Conservation (phyloP, 1,139 yeast genomes). For the Suhomyces choctaworum region DNA sequence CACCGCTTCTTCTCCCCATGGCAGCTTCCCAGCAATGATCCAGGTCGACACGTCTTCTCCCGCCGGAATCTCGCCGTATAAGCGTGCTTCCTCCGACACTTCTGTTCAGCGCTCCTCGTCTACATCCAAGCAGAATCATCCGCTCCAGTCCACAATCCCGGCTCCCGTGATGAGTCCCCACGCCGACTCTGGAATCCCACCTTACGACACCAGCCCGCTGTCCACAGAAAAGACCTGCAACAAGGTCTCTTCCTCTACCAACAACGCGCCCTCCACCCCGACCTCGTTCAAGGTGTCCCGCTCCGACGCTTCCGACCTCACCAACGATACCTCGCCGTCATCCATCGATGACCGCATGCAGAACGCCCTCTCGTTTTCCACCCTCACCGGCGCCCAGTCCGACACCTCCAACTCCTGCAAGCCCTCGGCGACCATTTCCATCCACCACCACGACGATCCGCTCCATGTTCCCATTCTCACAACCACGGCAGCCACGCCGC, state of each 20-base stretch:
- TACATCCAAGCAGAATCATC: constrained; percentile 6
- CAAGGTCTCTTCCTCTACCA: constrained; percentile 7
- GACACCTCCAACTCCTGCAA: neutral
- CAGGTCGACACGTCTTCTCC: constrained; percentile 7
- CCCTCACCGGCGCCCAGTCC: constrained; percentile 2
- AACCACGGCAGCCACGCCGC: neutral
- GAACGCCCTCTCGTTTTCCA: constrained; percentile 6
- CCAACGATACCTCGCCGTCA: constrained; percentile 39
- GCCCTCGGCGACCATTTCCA: constrained; percentile 1
- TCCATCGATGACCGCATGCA: constrained; percentile 18
- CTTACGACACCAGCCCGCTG: neutral
- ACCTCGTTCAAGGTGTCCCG: constrained; percentile 31
- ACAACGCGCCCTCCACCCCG: constrained; percentile 32
- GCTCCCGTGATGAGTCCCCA: neutral
- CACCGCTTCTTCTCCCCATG: constrained; percentile 1
- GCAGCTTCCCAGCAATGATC: constrained; percentile 5
- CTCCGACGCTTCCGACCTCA: constrained; percentile 25
- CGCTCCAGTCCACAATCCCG: constrained; percentile 1
- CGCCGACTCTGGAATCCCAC: neutral
- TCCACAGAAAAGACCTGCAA: neutral
- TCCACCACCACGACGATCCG: constrained; percentile 9
- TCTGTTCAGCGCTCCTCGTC: neutral
- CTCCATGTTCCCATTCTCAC: constrained; percentile 5
- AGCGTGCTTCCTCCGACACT: neutral
- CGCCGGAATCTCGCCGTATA: neutral